These are phyloP conservation scores for Rhinocladiella mackenziei DNA, from an alignment of 2,329 filamentous ascomycete species.

Conservation along the genomic window DNA sequence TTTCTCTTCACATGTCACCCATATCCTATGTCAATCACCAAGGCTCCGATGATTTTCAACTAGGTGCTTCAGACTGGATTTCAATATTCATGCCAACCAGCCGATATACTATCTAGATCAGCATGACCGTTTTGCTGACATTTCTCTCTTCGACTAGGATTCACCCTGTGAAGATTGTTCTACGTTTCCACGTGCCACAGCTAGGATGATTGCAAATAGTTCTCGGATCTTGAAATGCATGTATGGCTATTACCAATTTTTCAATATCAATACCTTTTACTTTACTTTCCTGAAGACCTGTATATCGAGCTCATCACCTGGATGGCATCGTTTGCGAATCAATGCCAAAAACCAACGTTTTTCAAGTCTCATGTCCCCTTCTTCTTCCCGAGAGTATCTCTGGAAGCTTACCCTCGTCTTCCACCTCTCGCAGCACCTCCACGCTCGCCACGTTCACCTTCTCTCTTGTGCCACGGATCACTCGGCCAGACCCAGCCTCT, in stretches of 20 bases:
- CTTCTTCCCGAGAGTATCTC: background rate
- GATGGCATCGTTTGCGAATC: constrained; percentile 16
- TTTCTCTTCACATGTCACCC: background rate
- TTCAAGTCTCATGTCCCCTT: background rate
- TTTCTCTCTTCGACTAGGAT: too few relatives aligned
- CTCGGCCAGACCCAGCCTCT: constrained; percentile 61
- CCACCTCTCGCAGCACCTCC: constrained; percentile 14
- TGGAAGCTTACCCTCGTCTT: constrained; percentile 12
- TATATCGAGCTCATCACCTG: constrained; percentile 22
- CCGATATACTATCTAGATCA: too few relatives aligned
- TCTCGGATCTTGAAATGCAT: background rate
- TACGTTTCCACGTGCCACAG: too few relatives aligned
- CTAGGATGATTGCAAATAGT: too few relatives aligned
- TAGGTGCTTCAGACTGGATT: too few relatives aligned
- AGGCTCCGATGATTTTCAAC: constrained; percentile 22
- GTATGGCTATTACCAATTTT: constrained; percentile 11
- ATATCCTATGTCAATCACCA: background rate
- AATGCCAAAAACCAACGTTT: background rate
- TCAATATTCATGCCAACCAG: too few relatives aligned
- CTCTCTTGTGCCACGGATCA: constrained; percentile 57
- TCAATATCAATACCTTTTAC: constrained; percentile 5
- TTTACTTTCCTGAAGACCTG: background rate
- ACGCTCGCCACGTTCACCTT: constrained; percentile 41
- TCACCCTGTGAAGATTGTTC: too few relatives aligned
- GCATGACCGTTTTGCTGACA: too few relatives aligned